Percentiles rank a stretch among this genome's conserved stretches.
These are phyloP conservation scores for Ogataea wickerhamii DNA, from an alignment of 805 yeast species.

Conservation along the genomic window DNA sequence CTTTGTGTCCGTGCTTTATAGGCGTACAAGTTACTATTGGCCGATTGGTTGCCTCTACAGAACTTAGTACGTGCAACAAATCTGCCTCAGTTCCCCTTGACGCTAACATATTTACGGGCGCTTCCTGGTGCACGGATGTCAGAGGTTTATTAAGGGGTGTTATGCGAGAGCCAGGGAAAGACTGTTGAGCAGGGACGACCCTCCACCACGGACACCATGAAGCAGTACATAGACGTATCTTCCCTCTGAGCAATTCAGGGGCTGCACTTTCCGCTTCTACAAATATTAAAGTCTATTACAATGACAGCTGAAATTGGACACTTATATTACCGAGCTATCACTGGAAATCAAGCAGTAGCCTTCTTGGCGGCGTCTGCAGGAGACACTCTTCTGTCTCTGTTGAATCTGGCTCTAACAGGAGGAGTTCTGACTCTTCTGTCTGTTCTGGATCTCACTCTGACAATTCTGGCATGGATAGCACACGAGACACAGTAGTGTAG, in stretches of 20 bases:
- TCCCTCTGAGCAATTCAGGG: no score
- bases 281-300: no score
- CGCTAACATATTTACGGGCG: slow-evolving; percentile 6
- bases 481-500: slow-evolving; percentile 99
- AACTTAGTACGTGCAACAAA: not conserved
- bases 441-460: slow-evolving; percentile 98
- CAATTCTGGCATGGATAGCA: slow-evolving; percentile 99
- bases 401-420: slow-evolving; percentile 98
- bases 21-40: no score
- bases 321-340: slow-evolving; percentile 1
- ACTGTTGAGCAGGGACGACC: no score
- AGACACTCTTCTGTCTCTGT: slow-evolving; percentile 91
- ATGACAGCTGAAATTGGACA: no score
- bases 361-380: slow-evolving; percentile 98
- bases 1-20: no score
- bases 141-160: not conserved
- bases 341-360: slow-evolving; percentile 44
- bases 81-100: slow-evolving; percentile 7
- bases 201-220: no score
- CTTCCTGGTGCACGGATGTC: slow-evolving; percentile 8
- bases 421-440: slow-evolving; percentile 99
- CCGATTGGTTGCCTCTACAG: no score
- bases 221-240: no score
- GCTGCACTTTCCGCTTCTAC: no score
- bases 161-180: no score